These are phyloP conservation scores for Crithidia expoeki DNA, from an alignment of 208 protist genomes.

Conservation along the genomic window DNA sequence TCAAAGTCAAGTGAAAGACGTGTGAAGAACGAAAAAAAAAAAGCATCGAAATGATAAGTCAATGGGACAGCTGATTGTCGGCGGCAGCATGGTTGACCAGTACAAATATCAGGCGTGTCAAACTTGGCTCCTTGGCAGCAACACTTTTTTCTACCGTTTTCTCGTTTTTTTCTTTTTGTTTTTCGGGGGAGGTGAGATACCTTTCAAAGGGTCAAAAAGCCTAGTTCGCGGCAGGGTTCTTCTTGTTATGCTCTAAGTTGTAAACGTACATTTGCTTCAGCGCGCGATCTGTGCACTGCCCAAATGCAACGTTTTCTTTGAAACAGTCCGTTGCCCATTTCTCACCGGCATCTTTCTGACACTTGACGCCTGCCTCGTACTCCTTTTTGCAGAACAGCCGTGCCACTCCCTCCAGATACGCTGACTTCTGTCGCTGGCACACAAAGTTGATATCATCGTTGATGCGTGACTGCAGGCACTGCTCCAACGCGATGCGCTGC, in stretches of 20 bases:
- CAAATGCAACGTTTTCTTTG: constrained; percentile 85
- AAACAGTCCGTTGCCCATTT: constrained; percentile 85
- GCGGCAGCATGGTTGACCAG: not conserved
- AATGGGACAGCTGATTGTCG: not conserved
- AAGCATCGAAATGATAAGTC: not conserved
- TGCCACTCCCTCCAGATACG: constrained; percentile 78
- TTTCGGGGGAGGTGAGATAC: too few relatives aligned
- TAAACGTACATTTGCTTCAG: constrained; percentile 89
- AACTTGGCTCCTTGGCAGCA: too few relatives aligned
- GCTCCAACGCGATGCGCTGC: constrained; percentile 64
- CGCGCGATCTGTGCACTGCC: constrained; percentile 77
- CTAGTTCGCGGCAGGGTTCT: constrained; percentile 76
- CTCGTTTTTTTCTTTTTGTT: too few relatives aligned
- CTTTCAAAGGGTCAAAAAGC: too few relatives aligned
- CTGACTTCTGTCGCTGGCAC: constrained; percentile 76
- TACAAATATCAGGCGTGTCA: too few relatives aligned
- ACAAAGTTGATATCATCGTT: constrained; percentile 91
- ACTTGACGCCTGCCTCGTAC: constrained; percentile 76
- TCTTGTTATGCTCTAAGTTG: constrained; percentile 80
- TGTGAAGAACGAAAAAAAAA: constrained; percentile 1
- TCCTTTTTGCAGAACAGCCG: constrained; percentile 76
- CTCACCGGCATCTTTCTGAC: constrained; percentile 68
- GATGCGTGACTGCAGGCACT: constrained; percentile 73
- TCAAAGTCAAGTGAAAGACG: not conserved
- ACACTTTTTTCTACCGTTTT: too few relatives aligned